Evolutionary conservation across 2,329 filamentous ascomycete genomes (phyloP).

Genomic region (Cryphonectria nitschkei): DNA sequence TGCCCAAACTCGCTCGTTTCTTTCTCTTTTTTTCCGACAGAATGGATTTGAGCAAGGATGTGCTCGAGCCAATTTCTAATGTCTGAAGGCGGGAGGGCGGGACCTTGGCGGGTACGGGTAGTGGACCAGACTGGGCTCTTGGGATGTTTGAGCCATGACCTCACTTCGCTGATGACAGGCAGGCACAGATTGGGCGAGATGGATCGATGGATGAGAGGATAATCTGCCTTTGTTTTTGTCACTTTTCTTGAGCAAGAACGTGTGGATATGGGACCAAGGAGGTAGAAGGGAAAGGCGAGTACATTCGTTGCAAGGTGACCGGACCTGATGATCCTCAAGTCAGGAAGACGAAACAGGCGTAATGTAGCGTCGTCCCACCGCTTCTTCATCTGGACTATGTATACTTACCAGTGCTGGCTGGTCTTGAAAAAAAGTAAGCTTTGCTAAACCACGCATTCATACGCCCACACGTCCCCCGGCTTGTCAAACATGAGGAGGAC

Average conservation of each 20-base stretch:
- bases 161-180: neutral
- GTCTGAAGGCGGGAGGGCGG: slow-evolving; percentile 13
- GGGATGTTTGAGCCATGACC: slow-evolving; percentile 15
- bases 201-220: neutral
- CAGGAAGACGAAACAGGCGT: neutral
- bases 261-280: neutral
- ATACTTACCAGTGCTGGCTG: neutral
- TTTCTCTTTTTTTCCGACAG: slow-evolving; percentile 6
- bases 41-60: slow-evolving; percentile 23
- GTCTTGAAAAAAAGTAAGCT: neutral
- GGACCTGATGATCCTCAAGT: neutral
- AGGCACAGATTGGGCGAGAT: neutral
- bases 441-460: neutral
- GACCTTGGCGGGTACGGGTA: slow-evolving; percentile 3
- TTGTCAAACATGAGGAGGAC: neutral
- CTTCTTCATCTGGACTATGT: neutral
- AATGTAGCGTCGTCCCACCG: neutral
- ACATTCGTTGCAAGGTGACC: neutral
- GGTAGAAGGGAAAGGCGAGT: neutral
- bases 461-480: neutral
- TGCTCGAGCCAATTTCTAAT: slow-evolving; percentile 25
- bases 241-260: neutral
- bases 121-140: neutral
- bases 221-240: neutral
- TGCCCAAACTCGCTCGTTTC: slow-evolving; percentile 7